A percentile compares a stretch with the other conserved stretches of the same genome.
phyloP scores from a whole-genome alignment of 2,329 filamentous ascomycete genomes.

The Zymoseptoria pseudotritici region DNA sequence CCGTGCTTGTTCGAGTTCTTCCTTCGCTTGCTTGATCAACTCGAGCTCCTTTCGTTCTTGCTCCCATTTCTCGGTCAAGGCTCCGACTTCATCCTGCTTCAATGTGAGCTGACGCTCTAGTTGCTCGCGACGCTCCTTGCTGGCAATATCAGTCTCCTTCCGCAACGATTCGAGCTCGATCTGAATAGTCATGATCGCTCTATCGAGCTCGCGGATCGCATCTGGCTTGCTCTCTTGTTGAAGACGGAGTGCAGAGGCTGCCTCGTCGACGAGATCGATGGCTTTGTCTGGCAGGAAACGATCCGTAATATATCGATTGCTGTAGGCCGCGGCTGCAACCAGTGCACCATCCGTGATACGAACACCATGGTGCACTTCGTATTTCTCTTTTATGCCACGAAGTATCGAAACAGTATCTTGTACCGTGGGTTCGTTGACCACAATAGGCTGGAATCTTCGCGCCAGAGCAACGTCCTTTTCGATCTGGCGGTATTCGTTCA shows the following conservation, averaged over 20 bases:
- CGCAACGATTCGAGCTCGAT: constrained; percentile 91
- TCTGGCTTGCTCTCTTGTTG: constrained; percentile 98
- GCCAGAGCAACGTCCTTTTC: constrained; percentile 95
- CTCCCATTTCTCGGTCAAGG: constrained; percentile 78
- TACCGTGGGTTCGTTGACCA: constrained; percentile 85
- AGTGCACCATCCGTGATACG: constrained; percentile 77
- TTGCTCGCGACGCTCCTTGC: constrained; percentile 78
- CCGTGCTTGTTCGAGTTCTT: constrained; percentile 77
- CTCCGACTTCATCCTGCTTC: constrained; percentile 68
- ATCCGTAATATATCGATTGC: constrained; percentile 94
- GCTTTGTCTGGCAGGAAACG: constrained; percentile 94
- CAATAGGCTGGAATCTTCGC: constrained; percentile 85
- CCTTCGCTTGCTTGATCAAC: constrained; percentile 76
- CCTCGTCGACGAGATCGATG: constrained; percentile 94
- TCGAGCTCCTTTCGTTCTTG: constrained; percentile 82
- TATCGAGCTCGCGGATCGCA: constrained; percentile 82
- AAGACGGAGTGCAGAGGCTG: constrained; percentile 77
- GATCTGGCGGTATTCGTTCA: constrained; percentile 86
- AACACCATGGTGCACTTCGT: constrained; percentile 95
- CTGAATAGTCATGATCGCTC: constrained; percentile 94
- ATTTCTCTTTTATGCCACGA: constrained; percentile 93
- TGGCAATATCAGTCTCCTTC: constrained; percentile 87
- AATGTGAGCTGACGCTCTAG: constrained; percentile 68
- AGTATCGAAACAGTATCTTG: constrained; percentile 92
- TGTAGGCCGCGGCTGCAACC: constrained; percentile 84